Evolutionary conservation across 257 asterid species (phyloP).

Genomic region (Salvia splendens): DNA sequence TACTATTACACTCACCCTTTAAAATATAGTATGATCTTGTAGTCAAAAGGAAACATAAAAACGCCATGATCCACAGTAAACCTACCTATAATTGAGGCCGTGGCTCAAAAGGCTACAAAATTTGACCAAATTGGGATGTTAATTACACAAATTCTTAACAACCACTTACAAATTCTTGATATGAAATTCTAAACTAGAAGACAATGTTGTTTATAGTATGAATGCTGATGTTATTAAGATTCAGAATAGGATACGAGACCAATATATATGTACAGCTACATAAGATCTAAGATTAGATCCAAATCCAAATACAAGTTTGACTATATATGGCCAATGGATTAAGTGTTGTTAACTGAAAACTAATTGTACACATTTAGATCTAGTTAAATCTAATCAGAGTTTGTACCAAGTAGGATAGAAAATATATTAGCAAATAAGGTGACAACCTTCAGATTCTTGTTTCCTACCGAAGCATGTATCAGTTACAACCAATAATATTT

Average conservation of each 20-base stretch:
- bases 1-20: neutral
- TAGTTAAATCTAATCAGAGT: no score
- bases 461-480: slow-evolving; percentile 7
- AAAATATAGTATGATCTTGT: neutral
- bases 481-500: neutral
- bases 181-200: neutral
- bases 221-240: slow-evolving; percentile 27
- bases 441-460: slow-evolving; percentile 17
- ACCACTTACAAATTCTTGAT: neutral
- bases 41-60: slow-evolving; percentile 18
- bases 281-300: slow-evolving; percentile 24
- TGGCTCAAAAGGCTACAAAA: slow-evolving; percentile 45
- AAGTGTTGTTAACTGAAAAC: no score
- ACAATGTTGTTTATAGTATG: neutral
- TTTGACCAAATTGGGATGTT: neutral
- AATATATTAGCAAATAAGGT: slow-evolving; percentile 1
- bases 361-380: no score
- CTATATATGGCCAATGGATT: neutral
- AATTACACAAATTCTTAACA: neutral
- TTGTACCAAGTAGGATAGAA: no score
- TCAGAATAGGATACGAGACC: slow-evolving; percentile 9
- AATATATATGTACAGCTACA: slow-evolving; percentile 10
- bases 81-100: slow-evolving; percentile 42
- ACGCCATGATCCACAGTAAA: slow-evolving; percentile 32
- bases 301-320: neutral